phyloP scores from a whole-genome alignment of 2,329 filamentous ascomycete genomes.

The Nemania sp. region DNA sequence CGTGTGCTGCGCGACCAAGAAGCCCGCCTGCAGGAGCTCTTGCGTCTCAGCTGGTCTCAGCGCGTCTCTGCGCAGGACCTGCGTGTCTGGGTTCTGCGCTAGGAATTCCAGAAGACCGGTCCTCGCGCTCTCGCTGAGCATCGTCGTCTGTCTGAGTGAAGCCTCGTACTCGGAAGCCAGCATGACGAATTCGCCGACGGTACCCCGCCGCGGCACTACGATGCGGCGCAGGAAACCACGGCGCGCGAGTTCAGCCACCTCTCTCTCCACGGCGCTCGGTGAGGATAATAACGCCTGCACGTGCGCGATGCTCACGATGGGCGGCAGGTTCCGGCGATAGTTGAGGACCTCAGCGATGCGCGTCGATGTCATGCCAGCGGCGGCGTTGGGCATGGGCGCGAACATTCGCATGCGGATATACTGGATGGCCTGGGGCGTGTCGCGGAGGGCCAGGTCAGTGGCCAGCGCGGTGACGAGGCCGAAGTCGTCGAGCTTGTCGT shows the following conservation, averaged over 20 bases:
- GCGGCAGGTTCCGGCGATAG: slow-evolving; percentile 61
- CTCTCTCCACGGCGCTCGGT: slow-evolving; percentile 68
- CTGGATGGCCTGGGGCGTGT: slow-evolving; percentile 66
- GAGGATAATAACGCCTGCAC: slow-evolving; percentile 65
- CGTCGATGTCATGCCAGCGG: slow-evolving; percentile 64
- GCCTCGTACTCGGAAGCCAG: slow-evolving; percentile 58
- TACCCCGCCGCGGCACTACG: slow-evolving; percentile 62
- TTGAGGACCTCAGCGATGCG: slow-evolving; percentile 66
- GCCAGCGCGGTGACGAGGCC: slow-evolving; percentile 60
- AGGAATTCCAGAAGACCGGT: slow-evolving; percentile 58
- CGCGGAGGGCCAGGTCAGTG: slow-evolving; percentile 58
- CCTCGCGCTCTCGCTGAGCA: slow-evolving; percentile 48
- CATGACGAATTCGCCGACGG: slow-evolving; percentile 67
- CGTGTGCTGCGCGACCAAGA: slow-evolving; percentile 59
- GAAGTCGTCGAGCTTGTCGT: slow-evolving; percentile 59
- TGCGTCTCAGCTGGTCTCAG: slow-evolving; percentile 38
- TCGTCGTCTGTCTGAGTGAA: slow-evolving; percentile 45
- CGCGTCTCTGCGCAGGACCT: slow-evolving; percentile 43
- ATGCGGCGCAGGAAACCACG: slow-evolving; percentile 63
- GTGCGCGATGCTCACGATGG: slow-evolving; percentile 67
- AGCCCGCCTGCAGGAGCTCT: slow-evolving; percentile 66
- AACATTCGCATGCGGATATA: slow-evolving; percentile 67
- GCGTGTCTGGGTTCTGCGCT: slow-evolving; percentile 51
- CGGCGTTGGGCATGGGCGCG: slow-evolving; percentile 59
- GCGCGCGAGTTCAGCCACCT: slow-evolving; percentile 63